These are phyloP conservation scores for Elaeis oleifera DNA, from an alignment of 202 grass and related monocot genomes.

Conservation along the genomic window DNA sequence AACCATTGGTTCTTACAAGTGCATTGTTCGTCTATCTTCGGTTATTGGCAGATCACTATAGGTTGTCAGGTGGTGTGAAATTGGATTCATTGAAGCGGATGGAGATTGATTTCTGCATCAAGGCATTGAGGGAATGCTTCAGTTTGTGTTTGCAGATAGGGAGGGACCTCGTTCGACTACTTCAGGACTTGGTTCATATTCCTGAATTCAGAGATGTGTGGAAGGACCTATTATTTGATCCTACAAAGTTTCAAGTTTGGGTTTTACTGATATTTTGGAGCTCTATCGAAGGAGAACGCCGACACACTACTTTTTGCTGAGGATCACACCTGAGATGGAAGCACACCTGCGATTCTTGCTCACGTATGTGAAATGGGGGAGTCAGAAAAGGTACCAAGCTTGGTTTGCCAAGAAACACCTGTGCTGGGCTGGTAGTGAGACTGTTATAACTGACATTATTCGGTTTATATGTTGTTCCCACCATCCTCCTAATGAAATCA, in stretches of 20 bases:
- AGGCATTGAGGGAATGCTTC: constrained; percentile 38
- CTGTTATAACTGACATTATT: constrained; percentile 58
- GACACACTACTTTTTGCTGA: constrained; percentile 29
- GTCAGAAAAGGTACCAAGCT: constrained; percentile 67
- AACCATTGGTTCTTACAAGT: constrained; percentile 8
- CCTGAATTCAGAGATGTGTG: constrained; percentile 66
- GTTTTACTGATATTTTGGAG: constrained; percentile 26
- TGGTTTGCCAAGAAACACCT: constrained; percentile 78
- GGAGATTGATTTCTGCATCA: constrained; percentile 49
- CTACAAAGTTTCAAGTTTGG: neutral
- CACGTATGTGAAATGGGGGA: constrained; percentile 70
- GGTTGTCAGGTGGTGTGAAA: constrained; percentile 5
- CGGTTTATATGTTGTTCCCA: constrained; percentile 69
- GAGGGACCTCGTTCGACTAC: constrained; percentile 65
- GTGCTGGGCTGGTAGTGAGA: constrained; percentile 54
- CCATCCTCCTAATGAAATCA: constrained; percentile 56
- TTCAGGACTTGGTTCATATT: constrained; percentile 58
- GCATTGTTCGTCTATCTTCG: constrained; percentile 19
- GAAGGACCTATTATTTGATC: constrained; percentile 35
- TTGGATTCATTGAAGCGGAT: constrained; percentile 28
- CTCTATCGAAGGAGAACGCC: constrained; percentile 31
- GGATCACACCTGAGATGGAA: constrained; percentile 67
- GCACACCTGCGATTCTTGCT: constrained; percentile 67
- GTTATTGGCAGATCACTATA: constrained; percentile 23
- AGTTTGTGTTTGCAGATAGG: constrained; percentile 42